phyloP scores from a whole-genome alignment of 2,329 filamentous ascomycete genomes.

The Trichoderma simmonsii region DNA sequence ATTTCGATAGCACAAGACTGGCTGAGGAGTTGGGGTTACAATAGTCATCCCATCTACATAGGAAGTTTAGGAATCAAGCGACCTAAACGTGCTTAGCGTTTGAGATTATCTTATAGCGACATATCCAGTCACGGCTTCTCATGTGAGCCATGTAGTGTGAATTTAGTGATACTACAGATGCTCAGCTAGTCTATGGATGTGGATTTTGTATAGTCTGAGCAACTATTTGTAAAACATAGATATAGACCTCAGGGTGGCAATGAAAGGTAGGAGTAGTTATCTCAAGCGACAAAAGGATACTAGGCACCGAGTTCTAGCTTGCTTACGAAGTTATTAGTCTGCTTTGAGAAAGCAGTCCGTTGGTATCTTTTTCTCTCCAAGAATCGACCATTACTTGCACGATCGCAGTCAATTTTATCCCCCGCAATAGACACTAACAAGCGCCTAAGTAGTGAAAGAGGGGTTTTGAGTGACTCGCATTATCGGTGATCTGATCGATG shows the following conservation, averaged over 20 bases:
- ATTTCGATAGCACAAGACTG: not conserved
- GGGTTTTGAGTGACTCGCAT: not conserved
- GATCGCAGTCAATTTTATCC: not conserved
- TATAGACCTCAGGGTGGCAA: not conserved
- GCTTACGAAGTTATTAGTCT: not conserved
- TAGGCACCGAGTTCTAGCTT: not conserved
- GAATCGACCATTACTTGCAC: not conserved
- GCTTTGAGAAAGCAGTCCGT: not conserved
- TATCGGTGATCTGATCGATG: not conserved
- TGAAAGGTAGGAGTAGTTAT: not conserved
- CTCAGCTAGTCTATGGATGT: not conserved
- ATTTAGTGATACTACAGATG: no score
- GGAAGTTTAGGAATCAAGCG: not conserved
- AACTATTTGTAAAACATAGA: not conserved
- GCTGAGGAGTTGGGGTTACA: not conserved
- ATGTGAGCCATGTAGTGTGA: not conserved
- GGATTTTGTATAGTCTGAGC: not conserved
- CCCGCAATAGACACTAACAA: not conserved
- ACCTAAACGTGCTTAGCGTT: not conserved
- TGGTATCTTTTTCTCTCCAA: not conserved
- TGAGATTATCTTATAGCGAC: not conserved
- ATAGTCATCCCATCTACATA: not conserved
- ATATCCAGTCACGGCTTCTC: not conserved
- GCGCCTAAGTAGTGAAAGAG: not conserved
- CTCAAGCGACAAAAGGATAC: not conserved